A percentile compares a stretch with the other conserved stretches of the same genome.
Conservation (phyloP, 129 eudicot species). For the Chrysanthemum makinoi region DNA sequence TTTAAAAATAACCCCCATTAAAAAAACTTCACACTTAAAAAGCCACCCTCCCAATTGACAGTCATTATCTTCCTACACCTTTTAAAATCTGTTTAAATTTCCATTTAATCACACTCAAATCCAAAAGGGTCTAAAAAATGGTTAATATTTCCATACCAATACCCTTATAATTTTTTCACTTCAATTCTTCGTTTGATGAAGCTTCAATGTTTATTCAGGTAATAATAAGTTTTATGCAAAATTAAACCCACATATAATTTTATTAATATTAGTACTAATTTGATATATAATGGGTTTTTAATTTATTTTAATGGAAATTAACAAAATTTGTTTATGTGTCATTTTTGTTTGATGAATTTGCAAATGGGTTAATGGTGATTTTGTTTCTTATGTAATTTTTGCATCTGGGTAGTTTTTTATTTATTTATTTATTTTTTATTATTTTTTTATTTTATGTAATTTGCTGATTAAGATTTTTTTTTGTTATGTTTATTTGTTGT, state of each 20-base stretch:
- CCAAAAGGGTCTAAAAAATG: background rate
- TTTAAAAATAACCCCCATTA: conserved; percentile 39
- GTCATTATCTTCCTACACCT: conserved; percentile 26
- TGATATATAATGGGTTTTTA: background rate
- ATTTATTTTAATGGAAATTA: background rate
- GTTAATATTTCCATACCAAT: background rate
- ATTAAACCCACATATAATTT: background rate
- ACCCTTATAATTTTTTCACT: conserved; percentile 28
- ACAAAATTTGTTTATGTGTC: background rate
- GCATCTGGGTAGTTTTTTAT: too few relatives aligned
- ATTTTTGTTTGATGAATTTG: background rate
- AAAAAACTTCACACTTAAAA: conserved; percentile 19
- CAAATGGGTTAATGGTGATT: conserved; percentile 20
- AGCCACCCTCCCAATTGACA: conserved; percentile 20
- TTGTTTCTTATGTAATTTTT: background rate
- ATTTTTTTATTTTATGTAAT: background rate
- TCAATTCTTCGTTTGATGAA: conserved; percentile 51
- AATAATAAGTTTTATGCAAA: conserved; percentile 13
- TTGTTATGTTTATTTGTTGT: too few relatives aligned
- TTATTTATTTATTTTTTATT: too few relatives aligned
- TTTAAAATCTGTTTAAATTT: conserved; percentile 18
- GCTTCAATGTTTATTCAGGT: conserved; percentile 50
- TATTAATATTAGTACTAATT: background rate
- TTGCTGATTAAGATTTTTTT: conserved; percentile 6
- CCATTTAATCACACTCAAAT: conserved; percentile 12